phyloP scores from a whole-genome alignment of 768 basidiomycete genomes.

The Galerina sulciceps region DNA sequence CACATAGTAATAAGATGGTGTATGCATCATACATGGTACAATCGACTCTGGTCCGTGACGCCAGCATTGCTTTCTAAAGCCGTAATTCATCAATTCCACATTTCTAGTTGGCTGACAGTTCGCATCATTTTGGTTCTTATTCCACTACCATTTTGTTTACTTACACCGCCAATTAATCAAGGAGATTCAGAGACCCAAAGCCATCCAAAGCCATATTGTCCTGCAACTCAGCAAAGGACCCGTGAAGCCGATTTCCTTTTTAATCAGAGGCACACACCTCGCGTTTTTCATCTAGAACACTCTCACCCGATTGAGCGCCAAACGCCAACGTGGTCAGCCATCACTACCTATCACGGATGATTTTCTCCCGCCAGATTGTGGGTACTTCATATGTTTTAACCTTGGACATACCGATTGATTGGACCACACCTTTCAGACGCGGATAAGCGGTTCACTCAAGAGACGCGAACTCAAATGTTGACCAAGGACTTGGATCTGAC shows the following conservation, averaged over 20 bases:
- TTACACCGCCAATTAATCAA: too few relatives aligned
- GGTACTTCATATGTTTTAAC: slow-evolving; percentile 5
- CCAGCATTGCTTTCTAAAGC: background rate
- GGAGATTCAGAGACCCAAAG: too few relatives aligned
- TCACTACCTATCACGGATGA: slow-evolving; percentile 2
- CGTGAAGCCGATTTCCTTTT: too few relatives aligned
- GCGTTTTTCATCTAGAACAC: too few relatives aligned
- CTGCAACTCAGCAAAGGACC: too few relatives aligned
- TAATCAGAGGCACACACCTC: too few relatives aligned
- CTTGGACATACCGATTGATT: background rate
- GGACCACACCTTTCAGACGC: background rate
- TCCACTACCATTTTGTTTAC: too few relatives aligned
- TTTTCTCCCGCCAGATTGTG: background rate
- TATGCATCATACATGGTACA: background rate
- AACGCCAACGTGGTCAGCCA: too few relatives aligned
- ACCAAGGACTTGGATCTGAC: slow-evolving; percentile 4
- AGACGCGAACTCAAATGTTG: slow-evolving; percentile 6
- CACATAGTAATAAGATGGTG: background rate
- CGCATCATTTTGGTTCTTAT: background rate
- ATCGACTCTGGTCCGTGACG: background rate
- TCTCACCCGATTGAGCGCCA: too few relatives aligned
- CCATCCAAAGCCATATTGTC: too few relatives aligned
- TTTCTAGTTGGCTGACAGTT: background rate
- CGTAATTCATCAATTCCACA: background rate
- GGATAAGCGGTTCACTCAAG: background rate